Conservation (phyloP, 768 basidiomycete genomes). For the Pleurotus eryngii region DNA sequence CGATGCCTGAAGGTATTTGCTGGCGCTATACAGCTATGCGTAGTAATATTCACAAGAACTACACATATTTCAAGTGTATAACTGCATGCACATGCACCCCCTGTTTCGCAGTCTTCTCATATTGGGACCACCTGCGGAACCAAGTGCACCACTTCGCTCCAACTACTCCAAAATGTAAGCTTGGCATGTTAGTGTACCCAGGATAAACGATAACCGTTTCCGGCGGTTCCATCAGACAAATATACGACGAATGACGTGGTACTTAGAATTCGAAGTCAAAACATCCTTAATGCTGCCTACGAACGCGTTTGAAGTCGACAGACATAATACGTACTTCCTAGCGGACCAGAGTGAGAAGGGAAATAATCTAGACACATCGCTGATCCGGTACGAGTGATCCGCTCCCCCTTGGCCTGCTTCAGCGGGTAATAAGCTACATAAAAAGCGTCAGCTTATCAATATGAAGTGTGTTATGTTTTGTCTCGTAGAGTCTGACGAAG, state of each 20-base stretch:
- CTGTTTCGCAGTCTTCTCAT: background rate
- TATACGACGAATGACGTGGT: background rate
- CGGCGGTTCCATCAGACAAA: background rate
- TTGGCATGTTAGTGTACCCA: too few relatives aligned
- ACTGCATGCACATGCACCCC: background rate
- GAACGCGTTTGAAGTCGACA: conserved; percentile 3
- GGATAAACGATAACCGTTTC: too few relatives aligned
- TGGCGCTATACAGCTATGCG: background rate
- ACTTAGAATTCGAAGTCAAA: background rate
- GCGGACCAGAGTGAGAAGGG: background rate
- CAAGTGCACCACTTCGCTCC: background rate
- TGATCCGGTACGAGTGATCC: conserved; percentile 5
- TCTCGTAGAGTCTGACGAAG: too few relatives aligned
- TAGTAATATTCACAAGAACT: background rate
- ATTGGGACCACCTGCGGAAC: background rate
- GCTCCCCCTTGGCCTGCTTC: background rate
- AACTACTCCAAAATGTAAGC: background rate
- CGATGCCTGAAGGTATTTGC: background rate
- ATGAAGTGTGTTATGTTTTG: too few relatives aligned
- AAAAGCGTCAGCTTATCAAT: too few relatives aligned
- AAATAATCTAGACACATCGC: background rate
- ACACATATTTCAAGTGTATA: background rate
- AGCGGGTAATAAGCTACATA: too few relatives aligned
- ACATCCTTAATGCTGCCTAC: background rate
- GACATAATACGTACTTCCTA: background rate